These are phyloP conservation scores for Populus tremula DNA, from an alignment of 345 rosid species.

Conservation along the genomic window DNA sequence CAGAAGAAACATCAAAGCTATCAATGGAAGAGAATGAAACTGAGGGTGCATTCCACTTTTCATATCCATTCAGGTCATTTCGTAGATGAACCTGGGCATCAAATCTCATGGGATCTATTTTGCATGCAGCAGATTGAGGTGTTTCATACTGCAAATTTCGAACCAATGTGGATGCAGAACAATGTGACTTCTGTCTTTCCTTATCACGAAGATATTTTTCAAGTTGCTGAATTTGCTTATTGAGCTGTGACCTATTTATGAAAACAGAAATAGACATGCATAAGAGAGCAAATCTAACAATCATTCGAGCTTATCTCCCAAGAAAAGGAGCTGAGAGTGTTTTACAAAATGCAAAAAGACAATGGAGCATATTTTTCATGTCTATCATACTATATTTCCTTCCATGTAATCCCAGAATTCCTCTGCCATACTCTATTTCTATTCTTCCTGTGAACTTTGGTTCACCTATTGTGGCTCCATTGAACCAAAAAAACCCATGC, in stretches of 20 bases:
- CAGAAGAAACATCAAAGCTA: conserved; percentile 47
- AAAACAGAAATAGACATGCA: conserved; percentile 19
- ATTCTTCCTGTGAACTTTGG: neutral
- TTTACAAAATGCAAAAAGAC: neutral
- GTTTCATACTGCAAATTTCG: conserved; percentile 53
- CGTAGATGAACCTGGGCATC: conserved; percentile 39
- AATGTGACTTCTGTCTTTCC: conserved; percentile 63
- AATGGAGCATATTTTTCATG: neutral
- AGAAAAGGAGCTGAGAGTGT: conserved; percentile 3
- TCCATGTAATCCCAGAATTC: neutral
- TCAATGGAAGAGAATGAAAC: conserved; percentile 61
- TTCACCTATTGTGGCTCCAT: no score
- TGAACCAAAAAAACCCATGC: no score
- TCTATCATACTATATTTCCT: neutral
- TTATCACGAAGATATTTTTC: conserved; percentile 54
- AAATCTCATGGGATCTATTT: conserved; percentile 42
- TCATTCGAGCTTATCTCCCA: conserved; percentile 9
- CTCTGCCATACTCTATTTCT: conserved; percentile 1
- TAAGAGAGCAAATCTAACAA: conserved; percentile 23
- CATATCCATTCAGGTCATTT: conserved; percentile 47
- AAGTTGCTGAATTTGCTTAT: conserved; percentile 76
- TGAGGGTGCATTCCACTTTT: conserved; percentile 53
- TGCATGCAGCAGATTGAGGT: conserved; percentile 47
- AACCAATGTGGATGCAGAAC: conserved; percentile 55
- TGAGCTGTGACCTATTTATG: conserved; percentile 59